Evolutionary conservation across 1,139 yeast species (phyloP), one percentile per base, ranked within the genome.

Genomic region (Wickerhamomyces sp.): DNA sequence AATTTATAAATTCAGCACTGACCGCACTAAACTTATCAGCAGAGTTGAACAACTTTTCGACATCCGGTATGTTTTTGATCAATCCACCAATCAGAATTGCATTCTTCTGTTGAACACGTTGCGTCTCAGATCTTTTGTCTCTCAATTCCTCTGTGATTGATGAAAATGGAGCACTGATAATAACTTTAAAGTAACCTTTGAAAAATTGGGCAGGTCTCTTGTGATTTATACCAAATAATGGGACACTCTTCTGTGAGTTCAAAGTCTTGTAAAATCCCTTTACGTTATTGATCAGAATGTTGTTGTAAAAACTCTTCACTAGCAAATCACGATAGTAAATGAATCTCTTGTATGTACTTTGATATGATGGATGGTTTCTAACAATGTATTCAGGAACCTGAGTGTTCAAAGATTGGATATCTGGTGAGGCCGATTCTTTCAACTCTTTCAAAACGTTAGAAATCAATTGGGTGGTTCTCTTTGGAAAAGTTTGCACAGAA

Each of bases 31-130:
- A 21, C 15, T 13, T 10, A 12, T 12, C 11, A 9, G 34, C 28
- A 10, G 22, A 16, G 7, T 22, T 12, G 19, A 26, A 20, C 4
- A 37, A 17, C 6, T 31, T 28, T 16, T 35, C 33, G 10, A 41
- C 28, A 16, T 44, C 32, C 14, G 70, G 68, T 7, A 61, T 28
- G 13, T 55, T 57, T 4, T 45, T 42, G 4, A 66, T 43, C 20
- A 67, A 36, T 9, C 48, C 47, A 0, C 72, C 72, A n/a, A 68
- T 38, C 23, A 50, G 52, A 22, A 47, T 45, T 2, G 67, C 60
- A 39, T 61, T 61, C 7, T 36, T 32, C 3, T 42, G 40, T 30
- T 59, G 57, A 11, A 59, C 38, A 1, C 40, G 13, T 4, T 41
- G 28, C 11, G 64, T 40, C 0, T 35, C 30, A 2, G 41, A 42